Percentiles rank a stretch among this genome's conserved stretches.
These are phyloP conservation scores for Erodium moschatum DNA, from an alignment of 441 rosid species.

Conservation along the genomic window DNA sequence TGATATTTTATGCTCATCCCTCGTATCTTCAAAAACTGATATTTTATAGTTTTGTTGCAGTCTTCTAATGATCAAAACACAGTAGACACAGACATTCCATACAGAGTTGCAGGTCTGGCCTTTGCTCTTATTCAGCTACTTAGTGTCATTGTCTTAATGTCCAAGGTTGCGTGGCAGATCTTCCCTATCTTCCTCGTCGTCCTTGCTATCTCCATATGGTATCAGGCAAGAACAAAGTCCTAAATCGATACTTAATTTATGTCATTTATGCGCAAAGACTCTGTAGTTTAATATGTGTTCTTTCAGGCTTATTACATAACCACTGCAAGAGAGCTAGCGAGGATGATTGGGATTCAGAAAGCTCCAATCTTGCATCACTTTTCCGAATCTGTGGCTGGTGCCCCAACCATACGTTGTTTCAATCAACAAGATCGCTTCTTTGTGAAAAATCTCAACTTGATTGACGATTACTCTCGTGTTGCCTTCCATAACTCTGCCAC, in stretches of 20 bases:
- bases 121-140: constrained; percentile 55
- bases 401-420: constrained; percentile 48
- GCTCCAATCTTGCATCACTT: constrained; percentile 63
- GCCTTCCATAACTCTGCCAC: constrained; percentile 50
- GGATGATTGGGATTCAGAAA: constrained; percentile 56
- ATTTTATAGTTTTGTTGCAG: constrained; percentile 22
- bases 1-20: background rate
- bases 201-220: constrained; percentile 50
- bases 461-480: constrained; percentile 47
- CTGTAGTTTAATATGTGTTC: background rate
- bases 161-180: constrained; percentile 50
- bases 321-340: constrained; percentile 62
- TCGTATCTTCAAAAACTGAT: background rate
- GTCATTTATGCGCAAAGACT: background rate
- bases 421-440: constrained; percentile 45
- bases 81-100: constrained; percentile 57
- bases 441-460: constrained; percentile 27
- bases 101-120: constrained; percentile 53
- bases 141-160: constrained; percentile 47
- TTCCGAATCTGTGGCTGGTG: constrained; percentile 51
- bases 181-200: constrained; percentile 42
- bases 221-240: constrained; percentile 35
- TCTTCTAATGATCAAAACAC: constrained; percentile 57
- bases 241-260: background rate
- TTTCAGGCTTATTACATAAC: constrained; percentile 47